Evolutionary conservation across 345 rosid genomes (phyloP).

Genomic region (Trapa bicornis): DNA sequence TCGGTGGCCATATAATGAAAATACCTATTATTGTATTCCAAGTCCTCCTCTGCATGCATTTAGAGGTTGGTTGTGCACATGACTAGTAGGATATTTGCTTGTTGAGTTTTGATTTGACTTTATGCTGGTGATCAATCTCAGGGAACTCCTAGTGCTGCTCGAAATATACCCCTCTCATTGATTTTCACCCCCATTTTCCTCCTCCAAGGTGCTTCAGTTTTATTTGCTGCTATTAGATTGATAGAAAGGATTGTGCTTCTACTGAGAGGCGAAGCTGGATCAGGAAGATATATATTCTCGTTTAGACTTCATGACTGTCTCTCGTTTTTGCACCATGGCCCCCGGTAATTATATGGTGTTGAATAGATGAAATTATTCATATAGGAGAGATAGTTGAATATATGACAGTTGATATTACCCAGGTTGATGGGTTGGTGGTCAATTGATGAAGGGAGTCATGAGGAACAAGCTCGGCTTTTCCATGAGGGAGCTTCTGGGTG

Average conservation of each 20-base stretch:
- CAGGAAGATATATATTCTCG: conserved; percentile 62
- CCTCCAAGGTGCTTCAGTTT: conserved; percentile 75
- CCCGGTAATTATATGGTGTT: conserved; percentile 42
- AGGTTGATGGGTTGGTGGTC: conserved; percentile 99
- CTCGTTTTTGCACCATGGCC: conserved; percentile 90
- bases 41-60: conserved; percentile 77
- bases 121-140: conserved; percentile 27
- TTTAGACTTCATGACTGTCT: conserved; percentile 67
- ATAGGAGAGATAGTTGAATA: neutral
- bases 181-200: conserved; percentile 83
- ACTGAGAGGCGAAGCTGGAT: conserved; percentile 53
- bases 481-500: conserved; percentile 62
- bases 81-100: conserved; percentile 11
- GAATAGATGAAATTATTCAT: neutral
- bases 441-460: conserved; percentile 86
- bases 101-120: neutral
- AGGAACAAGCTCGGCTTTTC: conserved; percentile 84
- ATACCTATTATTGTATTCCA: conserved; percentile 79
- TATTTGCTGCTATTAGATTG: conserved; percentile 64
- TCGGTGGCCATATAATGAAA: conserved; percentile 94
- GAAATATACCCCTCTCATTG: conserved; percentile 59
- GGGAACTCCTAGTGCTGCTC: conserved; percentile 90
- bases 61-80: conserved; percentile 45
- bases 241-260: conserved; percentile 65
- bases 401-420: conserved; percentile 8